Percentiles rank a stretch among this genome's conserved stretches.
Conservation (phyloP, 495 filamentous ascomycete genomes). For the Neurospora sp. region DNA sequence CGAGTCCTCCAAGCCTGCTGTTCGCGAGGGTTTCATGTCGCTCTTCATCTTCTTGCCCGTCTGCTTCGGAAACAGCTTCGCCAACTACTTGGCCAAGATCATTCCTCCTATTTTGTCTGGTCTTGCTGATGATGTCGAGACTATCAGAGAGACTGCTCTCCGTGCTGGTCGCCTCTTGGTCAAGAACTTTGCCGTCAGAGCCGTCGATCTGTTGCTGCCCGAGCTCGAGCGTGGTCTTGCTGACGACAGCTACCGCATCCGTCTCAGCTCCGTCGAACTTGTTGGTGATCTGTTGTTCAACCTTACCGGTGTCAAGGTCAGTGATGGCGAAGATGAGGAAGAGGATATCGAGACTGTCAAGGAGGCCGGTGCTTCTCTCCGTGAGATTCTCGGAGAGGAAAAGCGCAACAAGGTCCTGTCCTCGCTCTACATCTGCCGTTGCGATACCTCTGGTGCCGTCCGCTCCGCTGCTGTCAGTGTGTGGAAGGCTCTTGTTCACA, state of each 20-base stretch:
- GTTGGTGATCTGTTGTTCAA: slow-evolving; percentile 97
- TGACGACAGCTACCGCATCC: slow-evolving; percentile 91
- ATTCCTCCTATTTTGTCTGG: slow-evolving; percentile 93
- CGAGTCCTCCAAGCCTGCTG: slow-evolving; percentile 76
- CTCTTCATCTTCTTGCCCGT: slow-evolving; percentile 98
- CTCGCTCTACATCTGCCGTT: slow-evolving; percentile 91
- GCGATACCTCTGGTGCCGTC: slow-evolving; percentile 89
- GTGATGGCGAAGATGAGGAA: slow-evolving; percentile 60
- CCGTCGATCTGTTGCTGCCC: slow-evolving; percentile 86
- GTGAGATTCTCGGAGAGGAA: slow-evolving; percentile 90
- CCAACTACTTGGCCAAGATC: slow-evolving; percentile 87
- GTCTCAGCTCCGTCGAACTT: slow-evolving; percentile 93
- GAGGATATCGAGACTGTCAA: slow-evolving; percentile 66
- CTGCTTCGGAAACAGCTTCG: slow-evolving; percentile 98
- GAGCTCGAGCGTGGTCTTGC: slow-evolving; percentile 92
- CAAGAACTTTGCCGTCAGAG: slow-evolving; percentile 93
- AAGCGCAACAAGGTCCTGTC: slow-evolving; percentile 92
- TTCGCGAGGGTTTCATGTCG: slow-evolving; percentile 98
- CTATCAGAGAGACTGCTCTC: slow-evolving; percentile 87
- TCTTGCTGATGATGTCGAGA: slow-evolving; percentile 89
- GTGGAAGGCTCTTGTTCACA: slow-evolving; percentile 94
- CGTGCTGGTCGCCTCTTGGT: slow-evolving; percentile 87
- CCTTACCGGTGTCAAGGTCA: slow-evolving; percentile 85
- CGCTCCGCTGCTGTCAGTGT: slow-evolving; percentile 83
- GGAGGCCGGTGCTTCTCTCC: slow-evolving; percentile 80